Evolutionary conservation across 139 green algal species (phyloP).

Genomic region (Tetradesmus lagerheimii): DNA sequence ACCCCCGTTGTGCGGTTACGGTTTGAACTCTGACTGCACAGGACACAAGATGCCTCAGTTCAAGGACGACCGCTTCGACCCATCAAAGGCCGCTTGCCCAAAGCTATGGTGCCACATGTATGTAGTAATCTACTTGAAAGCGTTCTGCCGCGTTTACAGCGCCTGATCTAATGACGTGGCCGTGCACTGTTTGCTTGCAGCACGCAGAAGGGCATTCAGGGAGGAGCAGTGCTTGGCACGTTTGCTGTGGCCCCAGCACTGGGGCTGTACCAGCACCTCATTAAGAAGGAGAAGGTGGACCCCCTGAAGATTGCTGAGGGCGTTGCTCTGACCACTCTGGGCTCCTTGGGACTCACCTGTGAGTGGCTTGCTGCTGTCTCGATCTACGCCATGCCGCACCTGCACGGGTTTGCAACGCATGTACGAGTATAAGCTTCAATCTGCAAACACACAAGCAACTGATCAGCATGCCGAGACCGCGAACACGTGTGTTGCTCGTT

Average conservation of each 20-base stretch:
- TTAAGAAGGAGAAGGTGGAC: constrained; percentile 6
- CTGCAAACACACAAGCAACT: background rate
- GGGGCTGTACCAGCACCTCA: background rate
- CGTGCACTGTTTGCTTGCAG: background rate
- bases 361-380: background rate
- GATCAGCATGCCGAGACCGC: background rate
- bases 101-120: constrained; percentile 16
- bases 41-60: background rate
- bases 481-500: background rate
- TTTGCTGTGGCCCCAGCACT: constrained; percentile 20
- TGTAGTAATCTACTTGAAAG: background rate
- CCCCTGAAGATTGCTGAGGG: background rate
- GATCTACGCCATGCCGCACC: background rate
- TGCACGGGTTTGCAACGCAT: background rate
- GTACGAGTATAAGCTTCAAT: background rate
- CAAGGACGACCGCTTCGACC: constrained; percentile 11
- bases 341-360: constrained; percentile 30
- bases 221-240: constrained; percentile 30
- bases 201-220: constrained; percentile 44
- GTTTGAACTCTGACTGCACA: background rate
- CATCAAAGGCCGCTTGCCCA: background rate
- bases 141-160: background rate
- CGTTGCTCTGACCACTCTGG: constrained; percentile 7
- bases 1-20: no score
- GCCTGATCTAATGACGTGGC: background rate